phyloP scores from a whole-genome alignment of 2,329 filamentous ascomycete species.

The Calonectria crousiana region DNA sequence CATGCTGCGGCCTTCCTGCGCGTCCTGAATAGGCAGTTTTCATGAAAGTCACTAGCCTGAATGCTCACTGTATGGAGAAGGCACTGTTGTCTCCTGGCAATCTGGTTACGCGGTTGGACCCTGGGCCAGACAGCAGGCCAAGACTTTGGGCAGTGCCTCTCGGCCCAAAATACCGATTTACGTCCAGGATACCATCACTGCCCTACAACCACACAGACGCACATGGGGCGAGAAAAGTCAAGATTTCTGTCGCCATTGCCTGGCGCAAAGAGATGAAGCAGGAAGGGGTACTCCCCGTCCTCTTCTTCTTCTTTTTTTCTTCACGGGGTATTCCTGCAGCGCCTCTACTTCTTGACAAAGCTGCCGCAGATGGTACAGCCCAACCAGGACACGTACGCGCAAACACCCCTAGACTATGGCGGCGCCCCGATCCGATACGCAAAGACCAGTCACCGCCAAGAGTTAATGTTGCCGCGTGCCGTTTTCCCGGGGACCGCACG shows the following conservation, averaged over 20 bases:
- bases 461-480: slow-evolving; percentile 5
- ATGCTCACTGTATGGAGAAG: background rate
- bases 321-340: background rate
- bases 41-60: background rate
- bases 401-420: background rate
- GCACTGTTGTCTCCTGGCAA: background rate
- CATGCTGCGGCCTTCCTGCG: background rate
- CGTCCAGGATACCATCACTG: slow-evolving; percentile 1
- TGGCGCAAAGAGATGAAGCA: background rate
- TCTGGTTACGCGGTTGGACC: background rate
- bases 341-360: background rate
- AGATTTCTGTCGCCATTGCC: background rate
- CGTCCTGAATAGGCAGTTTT: background rate
- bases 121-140: slow-evolving; percentile 5
- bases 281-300: too few species aligned
- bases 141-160: slow-evolving; percentile 10
- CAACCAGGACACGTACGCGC: background rate
- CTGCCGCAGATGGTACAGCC: background rate
- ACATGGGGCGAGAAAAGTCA: background rate
- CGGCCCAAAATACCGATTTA: slow-evolving; percentile 6
- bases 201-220: background rate
- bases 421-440: background rate
- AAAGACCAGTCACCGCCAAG: slow-evolving; percentile 17
- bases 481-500: slow-evolving; percentile 13
- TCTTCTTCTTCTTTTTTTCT: background rate